Conservation (phyloP, 805 yeast species). For the Candida tibetensis region DNA sequence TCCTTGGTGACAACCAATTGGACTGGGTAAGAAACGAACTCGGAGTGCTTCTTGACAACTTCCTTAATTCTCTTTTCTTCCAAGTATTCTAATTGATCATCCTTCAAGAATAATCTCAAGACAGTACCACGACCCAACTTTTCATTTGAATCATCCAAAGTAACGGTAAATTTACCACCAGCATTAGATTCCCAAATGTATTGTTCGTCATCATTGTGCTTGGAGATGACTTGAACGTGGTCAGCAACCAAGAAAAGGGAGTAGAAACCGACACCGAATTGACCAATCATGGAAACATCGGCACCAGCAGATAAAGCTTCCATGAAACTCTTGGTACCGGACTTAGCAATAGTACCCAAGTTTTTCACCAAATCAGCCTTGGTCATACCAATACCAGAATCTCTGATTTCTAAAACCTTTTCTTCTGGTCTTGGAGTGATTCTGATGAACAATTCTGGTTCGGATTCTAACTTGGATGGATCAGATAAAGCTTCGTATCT, state of each 20-base stretch:
- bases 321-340: slow-evolving; percentile 99
- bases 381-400: slow-evolving; percentile 99
- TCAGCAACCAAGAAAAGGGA: slow-evolving; percentile 98
- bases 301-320: slow-evolving; percentile 99
- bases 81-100: slow-evolving; percentile 97
- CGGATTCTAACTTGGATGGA: slow-evolving; percentile 86
- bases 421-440: slow-evolving; percentile 95
- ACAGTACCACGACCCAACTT: slow-evolving; percentile 92
- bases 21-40: slow-evolving; percentile 98
- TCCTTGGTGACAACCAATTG: slow-evolving; percentile 98
- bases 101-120: slow-evolving; percentile 94
- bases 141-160: slow-evolving; percentile 85
- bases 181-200: slow-evolving; percentile 99
- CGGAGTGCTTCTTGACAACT: slow-evolving; percentile 98
- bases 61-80: slow-evolving; percentile 99
- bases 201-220: slow-evolving; percentile 98
- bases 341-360: slow-evolving; percentile 99
- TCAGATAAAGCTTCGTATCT: slow-evolving; percentile 95
- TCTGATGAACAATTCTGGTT: slow-evolving; percentile 96
- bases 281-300: slow-evolving; percentile 99
- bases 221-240: slow-evolving; percentile 96
- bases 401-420: slow-evolving; percentile 94
- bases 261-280: slow-evolving; percentile 99
- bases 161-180: slow-evolving; percentile 98
- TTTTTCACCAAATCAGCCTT: slow-evolving; percentile 98